phyloP scores from a whole-genome alignment of 768 basidiomycete genomes.

The Leccinum subtestaceum region DNA sequence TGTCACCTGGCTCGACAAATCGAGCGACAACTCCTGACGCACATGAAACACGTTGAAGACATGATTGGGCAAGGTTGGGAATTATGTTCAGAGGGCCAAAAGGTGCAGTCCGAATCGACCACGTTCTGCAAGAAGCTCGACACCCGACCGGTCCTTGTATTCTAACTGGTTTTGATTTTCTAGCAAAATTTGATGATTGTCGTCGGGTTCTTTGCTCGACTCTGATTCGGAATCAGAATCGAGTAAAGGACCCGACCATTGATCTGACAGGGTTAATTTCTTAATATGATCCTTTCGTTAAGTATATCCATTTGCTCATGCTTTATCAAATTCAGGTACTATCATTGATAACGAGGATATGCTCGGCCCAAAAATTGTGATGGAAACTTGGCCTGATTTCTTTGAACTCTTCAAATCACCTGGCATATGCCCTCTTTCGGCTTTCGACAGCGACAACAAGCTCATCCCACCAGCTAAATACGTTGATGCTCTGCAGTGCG shows the following conservation, averaged over 20 bases:
- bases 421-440: neutral
- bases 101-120: constrained; percentile 85
- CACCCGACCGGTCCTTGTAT: constrained; percentile 86
- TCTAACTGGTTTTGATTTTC: too few relatives aligned
- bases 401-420: neutral
- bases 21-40: constrained; percentile 70
- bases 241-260: too few relatives aligned
- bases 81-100: constrained; percentile 97
- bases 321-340: too few relatives aligned
- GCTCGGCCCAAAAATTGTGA: neutral
- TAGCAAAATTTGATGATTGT: too few relatives aligned
- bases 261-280: too few relatives aligned
- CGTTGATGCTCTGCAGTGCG: neutral
- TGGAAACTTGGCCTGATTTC: neutral
- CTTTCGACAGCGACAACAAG: neutral
- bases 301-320: too few relatives aligned
- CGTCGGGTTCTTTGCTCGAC: too few relatives aligned
- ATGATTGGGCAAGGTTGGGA: constrained; percentile 99
- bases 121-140: constrained; percentile 97
- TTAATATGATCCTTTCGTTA: too few relatives aligned
- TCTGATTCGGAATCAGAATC: too few relatives aligned
- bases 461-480: neutral
- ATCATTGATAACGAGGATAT: too few relatives aligned
- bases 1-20: constrained; percentile 99
- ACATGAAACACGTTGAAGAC: constrained; percentile 99